These are phyloP conservation scores for Aspergillus sojae DNA, from an alignment of 2,329 filamentous ascomycete species.

Conservation along the genomic window DNA sequence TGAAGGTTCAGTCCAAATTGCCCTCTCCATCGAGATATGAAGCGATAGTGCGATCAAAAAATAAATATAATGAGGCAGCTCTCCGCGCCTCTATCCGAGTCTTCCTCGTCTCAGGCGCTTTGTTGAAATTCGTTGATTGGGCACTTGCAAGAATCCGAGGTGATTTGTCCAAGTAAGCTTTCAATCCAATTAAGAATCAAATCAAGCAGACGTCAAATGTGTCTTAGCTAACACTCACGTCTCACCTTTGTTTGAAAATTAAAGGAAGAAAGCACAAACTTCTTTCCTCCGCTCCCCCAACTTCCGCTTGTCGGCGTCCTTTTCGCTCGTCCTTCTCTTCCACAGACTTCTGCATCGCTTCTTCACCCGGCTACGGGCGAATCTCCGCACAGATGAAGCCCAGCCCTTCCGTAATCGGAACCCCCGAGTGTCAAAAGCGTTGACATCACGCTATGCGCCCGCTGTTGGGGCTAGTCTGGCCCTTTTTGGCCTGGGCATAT, in stretches of 20 bases:
- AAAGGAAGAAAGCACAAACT: constrained; percentile 40
- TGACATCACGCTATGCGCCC: constrained; percentile 83
- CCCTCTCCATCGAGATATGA: constrained; percentile 56
- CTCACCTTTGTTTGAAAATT: constrained; percentile 1
- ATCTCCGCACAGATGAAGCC: constrained; percentile 78
- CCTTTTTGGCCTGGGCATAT: constrained; percentile 78
- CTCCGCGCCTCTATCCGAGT: constrained; percentile 72
- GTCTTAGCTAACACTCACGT: background rate
- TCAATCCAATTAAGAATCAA: background rate
- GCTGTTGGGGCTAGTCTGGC: constrained; percentile 89
- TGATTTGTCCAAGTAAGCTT: constrained; percentile 26
- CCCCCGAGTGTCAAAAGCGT: constrained; percentile 69
- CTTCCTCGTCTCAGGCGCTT: constrained; percentile 65
- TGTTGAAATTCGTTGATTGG: constrained; percentile 64
- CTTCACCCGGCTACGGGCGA: constrained; percentile 75
- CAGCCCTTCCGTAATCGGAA: constrained; percentile 81
- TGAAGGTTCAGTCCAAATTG: constrained; percentile 58
- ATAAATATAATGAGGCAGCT: constrained; percentile 71
- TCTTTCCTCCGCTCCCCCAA: constrained; percentile 62
- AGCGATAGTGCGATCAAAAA: constrained; percentile 52
- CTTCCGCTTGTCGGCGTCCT: constrained; percentile 75
- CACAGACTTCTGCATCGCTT: constrained; percentile 91
- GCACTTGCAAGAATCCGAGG: constrained; percentile 40
- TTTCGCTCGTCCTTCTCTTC: constrained; percentile 82
- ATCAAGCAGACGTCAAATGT: background rate